These are phyloP conservation scores for Fusarium stilboides DNA, from an alignment of 2,329 filamentous ascomycete genomes.

Conservation along the genomic window DNA sequence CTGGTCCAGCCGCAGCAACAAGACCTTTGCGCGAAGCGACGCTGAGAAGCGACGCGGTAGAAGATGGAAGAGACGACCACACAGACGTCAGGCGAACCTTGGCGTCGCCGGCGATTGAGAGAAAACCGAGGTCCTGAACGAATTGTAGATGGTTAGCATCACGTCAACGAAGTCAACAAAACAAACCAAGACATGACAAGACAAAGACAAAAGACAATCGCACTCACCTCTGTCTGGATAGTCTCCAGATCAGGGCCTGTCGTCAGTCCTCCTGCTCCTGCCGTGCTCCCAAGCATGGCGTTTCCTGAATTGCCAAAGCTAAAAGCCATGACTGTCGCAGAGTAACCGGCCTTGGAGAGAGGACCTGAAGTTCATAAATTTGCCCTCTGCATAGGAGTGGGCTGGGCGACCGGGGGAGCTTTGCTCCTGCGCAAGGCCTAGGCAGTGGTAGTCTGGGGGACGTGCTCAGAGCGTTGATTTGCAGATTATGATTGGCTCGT, in stretches of 20 bases:
- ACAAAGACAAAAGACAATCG: constrained; percentile 15
- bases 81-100: constrained; percentile 85
- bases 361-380: constrained; percentile 51
- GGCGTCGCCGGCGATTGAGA: constrained; percentile 82
- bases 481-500: constrained; percentile 43
- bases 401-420: constrained; percentile 42
- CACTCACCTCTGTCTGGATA: constrained; percentile 83
- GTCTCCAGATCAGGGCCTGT: constrained; percentile 79
- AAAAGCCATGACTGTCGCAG: constrained; percentile 73
- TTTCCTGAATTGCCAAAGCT: constrained; percentile 68
- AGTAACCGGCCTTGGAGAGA: constrained; percentile 53
- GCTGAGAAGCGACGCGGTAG: constrained; percentile 86
- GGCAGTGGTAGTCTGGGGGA: constrained; percentile 44
- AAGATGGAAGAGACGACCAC: constrained; percentile 83
- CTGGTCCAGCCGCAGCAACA: constrained; percentile 88
- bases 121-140: constrained; percentile 81
- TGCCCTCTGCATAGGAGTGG: constrained; percentile 46
- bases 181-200: constrained; percentile 17
- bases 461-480: constrained; percentile 34
- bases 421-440: constrained; percentile 35
- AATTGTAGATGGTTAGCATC: constrained; percentile 44
- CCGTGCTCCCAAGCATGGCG: constrained; percentile 59
- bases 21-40: constrained; percentile 86
- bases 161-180: constrained; percentile 32
- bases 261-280: constrained; percentile 56